Conservation (phyloP, 2,329 filamentous ascomycete genomes). For the Gnomoniopsis smithogilvyi region DNA sequence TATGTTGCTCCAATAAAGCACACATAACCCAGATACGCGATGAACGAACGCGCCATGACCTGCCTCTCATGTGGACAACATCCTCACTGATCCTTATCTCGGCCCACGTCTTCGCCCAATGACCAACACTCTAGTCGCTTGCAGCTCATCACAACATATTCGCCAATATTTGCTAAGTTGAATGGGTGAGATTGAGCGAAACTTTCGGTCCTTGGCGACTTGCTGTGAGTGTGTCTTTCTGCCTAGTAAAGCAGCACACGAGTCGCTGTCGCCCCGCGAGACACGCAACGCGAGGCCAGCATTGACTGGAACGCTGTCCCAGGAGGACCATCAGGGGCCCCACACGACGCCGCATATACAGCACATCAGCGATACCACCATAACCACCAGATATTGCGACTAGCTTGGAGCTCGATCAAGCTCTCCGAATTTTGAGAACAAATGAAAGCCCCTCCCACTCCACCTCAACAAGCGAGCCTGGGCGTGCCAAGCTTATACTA, state of each 20-base stretch:
- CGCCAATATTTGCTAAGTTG: conserved; percentile 12
- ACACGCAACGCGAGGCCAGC: not conserved
- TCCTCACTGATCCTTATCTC: conserved; percentile 2
- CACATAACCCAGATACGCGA: not conserved
- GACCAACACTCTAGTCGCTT: not conserved
- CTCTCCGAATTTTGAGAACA: not conserved
- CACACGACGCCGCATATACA: not conserved
- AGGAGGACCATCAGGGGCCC: not conserved
- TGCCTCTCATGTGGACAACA: conserved; percentile 1
- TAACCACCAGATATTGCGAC: conserved; percentile 8
- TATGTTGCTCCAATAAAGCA: not conserved
- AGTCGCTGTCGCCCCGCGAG: no score
- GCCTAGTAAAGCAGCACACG: no score
- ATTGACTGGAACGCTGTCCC: not conserved
- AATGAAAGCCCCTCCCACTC: not conserved
- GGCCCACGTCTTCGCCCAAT: not conserved
- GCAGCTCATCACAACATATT: conserved; percentile 15
- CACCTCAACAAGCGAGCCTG: not conserved
- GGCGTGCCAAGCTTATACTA: conserved; percentile 1
- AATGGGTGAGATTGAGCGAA: not conserved
- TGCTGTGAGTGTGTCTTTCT: not conserved
- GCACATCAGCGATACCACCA: conserved; percentile 2
- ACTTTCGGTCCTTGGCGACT: not conserved
- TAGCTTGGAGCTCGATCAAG: not conserved
- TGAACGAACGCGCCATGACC: not conserved